Percentiles rank a stretch among this genome's conserved stretches.
These are phyloP conservation scores for Chlamydomonas asymmetrica DNA, from an alignment of 139 green algal genomes.

Conservation along the genomic window DNA sequence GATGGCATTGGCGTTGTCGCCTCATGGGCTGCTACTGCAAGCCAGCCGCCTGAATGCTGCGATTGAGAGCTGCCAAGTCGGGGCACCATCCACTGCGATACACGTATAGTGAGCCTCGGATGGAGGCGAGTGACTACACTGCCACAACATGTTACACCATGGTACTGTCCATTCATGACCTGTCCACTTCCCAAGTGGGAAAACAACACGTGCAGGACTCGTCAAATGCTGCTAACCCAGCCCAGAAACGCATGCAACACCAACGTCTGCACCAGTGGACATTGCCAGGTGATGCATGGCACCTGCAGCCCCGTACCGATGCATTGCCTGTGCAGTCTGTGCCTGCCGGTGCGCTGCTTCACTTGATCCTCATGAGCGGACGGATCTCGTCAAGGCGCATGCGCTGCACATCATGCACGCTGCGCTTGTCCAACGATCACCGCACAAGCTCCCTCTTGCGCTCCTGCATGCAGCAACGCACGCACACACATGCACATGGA, in stretches of 20 bases:
- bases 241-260: not conserved
- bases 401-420: conserved; percentile 15
- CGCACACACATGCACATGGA: not conserved
- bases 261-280: not conserved
- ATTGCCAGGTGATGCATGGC: too few species aligned
- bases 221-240: not conserved
- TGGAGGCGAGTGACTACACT: too few species aligned
- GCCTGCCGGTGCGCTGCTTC: not conserved
- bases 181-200: too few species aligned
- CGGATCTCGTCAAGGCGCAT: conserved; percentile 56
- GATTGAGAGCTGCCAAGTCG: too few species aligned
- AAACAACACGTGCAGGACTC: too few species aligned
- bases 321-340: not conserved
- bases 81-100: too few species aligned
- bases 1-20: too few species aligned
- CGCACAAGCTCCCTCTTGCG: conserved; percentile 52
- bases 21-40: too few species aligned
- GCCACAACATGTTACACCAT: too few species aligned
- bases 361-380: conserved; percentile 50
- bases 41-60: too few species aligned
- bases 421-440: conserved; percentile 38
- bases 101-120: too few species aligned
- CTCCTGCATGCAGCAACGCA: conserved; percentile 12
- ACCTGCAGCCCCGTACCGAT: not conserved
- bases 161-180: too few species aligned